Conservation (phyloP, 305 asterid genomes). For the Fraxinus sp. region DNA sequence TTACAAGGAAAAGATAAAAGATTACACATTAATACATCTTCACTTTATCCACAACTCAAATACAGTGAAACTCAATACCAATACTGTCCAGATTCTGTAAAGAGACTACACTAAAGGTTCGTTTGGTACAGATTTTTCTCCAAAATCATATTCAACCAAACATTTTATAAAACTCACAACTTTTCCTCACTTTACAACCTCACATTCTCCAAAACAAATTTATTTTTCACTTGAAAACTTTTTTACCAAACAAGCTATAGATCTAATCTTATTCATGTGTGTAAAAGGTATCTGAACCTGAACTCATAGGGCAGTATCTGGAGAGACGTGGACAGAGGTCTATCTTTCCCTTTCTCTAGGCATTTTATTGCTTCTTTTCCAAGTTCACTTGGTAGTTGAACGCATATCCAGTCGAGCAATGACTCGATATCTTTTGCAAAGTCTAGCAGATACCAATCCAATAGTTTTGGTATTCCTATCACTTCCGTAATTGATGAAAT, state of each 20-base stretch:
- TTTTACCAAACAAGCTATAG: not conserved
- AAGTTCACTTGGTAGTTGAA: constrained; percentile 56
- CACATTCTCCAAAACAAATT: not conserved
- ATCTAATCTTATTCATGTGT: constrained; percentile 38
- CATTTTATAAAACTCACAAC: not conserved
- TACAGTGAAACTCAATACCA: constrained; percentile 30
- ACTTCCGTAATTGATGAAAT: constrained; percentile 42
- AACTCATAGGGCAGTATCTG: constrained; percentile 66
- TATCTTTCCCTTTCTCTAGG: constrained; percentile 48
- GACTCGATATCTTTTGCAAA: constrained; percentile 74
- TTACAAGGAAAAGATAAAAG: constrained; percentile 28
- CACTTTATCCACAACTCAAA: constrained; percentile 29
- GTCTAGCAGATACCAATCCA: constrained; percentile 75
- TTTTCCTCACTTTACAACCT: too few relatives aligned
- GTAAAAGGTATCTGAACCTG: constrained; percentile 67
- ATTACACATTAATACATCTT: constrained; percentile 17
- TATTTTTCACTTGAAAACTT: not conserved
- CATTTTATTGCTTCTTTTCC: constrained; percentile 70
- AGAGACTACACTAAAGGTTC: not conserved
- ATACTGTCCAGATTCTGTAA: constrained; percentile 26
- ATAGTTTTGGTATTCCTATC: constrained; percentile 57
- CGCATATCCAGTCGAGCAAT: constrained; percentile 70
- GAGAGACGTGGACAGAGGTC: constrained; percentile 40
- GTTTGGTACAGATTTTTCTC: not conserved
- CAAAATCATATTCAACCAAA: not conserved